Conservation (phyloP, 148 eudicot species). For the Agrostemma githago region DNA sequence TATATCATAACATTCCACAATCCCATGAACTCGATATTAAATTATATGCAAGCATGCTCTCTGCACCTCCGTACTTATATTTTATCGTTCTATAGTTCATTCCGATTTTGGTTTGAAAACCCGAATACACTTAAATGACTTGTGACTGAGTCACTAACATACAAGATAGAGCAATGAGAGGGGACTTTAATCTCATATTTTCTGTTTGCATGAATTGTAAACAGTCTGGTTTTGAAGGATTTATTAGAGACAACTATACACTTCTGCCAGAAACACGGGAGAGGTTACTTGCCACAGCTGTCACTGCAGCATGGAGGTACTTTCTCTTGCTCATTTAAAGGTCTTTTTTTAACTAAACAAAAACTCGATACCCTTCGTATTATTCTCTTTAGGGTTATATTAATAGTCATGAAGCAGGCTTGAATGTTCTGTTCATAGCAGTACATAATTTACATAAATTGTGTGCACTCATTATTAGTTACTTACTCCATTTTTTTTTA, state of each 20-base stretch:
- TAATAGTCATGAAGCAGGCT: neutral
- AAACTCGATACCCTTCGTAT: neutral
- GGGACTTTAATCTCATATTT: neutral
- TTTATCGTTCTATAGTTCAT: too few relatives aligned
- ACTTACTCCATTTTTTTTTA: too few relatives aligned
- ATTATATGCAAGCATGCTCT: too few relatives aligned
- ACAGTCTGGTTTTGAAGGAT: constrained; percentile 99
- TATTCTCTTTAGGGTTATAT: neutral
- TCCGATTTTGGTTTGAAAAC: too few relatives aligned
- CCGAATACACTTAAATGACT: too few relatives aligned
- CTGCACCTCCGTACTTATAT: too few relatives aligned
- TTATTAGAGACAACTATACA: constrained; percentile 72
- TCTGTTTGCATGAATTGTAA: constrained; percentile 7
- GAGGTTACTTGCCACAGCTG: constrained; percentile 87
- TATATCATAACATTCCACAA: too few relatives aligned
- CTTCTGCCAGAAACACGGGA: constrained; percentile 87
- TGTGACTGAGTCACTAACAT: neutral
- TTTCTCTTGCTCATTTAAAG: neutral
- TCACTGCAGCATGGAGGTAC: constrained; percentile 95
- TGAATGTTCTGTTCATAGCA: neutral
- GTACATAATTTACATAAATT: neutral
- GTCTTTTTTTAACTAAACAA: neutral
- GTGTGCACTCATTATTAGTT: neutral
- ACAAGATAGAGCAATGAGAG: neutral
- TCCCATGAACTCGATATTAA: too few relatives aligned